Percentiles rank a stretch among this genome's conserved stretches.
These are phyloP conservation scores for Chalciporus sp. DNA, from an alignment of 1,284 basidiomycete species.

Conservation along the genomic window DNA sequence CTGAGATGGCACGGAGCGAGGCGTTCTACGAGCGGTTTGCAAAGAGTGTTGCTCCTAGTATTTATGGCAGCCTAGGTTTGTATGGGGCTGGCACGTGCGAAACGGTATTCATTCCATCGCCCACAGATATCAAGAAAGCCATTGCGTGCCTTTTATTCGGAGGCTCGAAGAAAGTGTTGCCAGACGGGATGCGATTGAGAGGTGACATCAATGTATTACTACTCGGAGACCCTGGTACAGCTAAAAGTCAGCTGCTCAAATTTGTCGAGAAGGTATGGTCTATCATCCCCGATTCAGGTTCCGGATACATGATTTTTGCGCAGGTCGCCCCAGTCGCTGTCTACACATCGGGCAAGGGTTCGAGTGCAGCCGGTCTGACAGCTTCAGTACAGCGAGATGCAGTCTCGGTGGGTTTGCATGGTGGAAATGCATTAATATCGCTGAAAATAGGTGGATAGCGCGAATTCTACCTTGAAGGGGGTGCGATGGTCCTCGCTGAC, in stretches of 20 bases:
- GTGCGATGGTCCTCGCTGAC: constrained; percentile 99
- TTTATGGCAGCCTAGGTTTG: constrained; percentile 90
- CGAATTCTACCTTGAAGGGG: constrained; percentile 98
- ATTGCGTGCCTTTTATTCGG: constrained; percentile 95
- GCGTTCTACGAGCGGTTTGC: constrained; percentile 95
- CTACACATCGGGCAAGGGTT: constrained; percentile 98
- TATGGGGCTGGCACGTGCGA: background rate
- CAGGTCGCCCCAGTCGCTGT: constrained; percentile 96
- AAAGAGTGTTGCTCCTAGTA: constrained; percentile 94
- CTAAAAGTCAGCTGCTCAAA: constrained; percentile 96
- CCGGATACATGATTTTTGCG: constrained; percentile 1
- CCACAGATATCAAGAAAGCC: constrained; percentile 95
- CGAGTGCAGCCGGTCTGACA: constrained; percentile 96
- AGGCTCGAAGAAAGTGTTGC: constrained; percentile 97
- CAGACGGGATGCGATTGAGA: constrained; percentile 95
- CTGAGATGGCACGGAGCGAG: constrained; percentile 85
- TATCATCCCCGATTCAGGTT: background rate
- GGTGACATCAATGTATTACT: constrained; percentile 98
- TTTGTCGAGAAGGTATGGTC: constrained; percentile 91
- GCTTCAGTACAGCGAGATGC: constrained; percentile 97
- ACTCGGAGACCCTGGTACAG: constrained; percentile 97
- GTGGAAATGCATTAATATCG: background rate
- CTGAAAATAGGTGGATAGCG: constrained; percentile 52
- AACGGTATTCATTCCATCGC: background rate
- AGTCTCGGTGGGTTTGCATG: constrained; percentile 66